These are phyloP conservation scores for Lipomyces kockii DNA, from an alignment of 805 yeast genomes.

Conservation along the genomic window DNA sequence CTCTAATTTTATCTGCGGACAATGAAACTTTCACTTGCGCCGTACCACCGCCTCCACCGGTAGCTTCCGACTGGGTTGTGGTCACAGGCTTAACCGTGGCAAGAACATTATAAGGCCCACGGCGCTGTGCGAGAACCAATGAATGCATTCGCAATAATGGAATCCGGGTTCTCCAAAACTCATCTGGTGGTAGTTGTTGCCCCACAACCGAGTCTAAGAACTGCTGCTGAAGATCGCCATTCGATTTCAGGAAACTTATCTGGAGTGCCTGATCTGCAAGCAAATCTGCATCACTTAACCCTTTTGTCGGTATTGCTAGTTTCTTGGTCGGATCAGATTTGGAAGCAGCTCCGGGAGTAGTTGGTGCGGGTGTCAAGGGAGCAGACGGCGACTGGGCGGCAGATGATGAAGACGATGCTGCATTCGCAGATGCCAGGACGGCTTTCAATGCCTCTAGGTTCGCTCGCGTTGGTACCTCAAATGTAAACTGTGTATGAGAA, in stretches of 20 bases:
- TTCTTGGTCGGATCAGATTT: constrained; percentile 29
- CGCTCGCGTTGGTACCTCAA: constrained; percentile 71
- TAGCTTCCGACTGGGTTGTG: constrained; percentile 85
- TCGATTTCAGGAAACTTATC: constrained; percentile 72
- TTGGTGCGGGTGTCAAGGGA: constrained; percentile 56
- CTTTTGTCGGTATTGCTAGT: constrained; percentile 42
- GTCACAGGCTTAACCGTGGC: constrained; percentile 83
- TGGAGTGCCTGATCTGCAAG: constrained; percentile 77
- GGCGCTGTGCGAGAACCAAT: constrained; percentile 76
- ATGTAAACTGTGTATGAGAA: constrained; percentile 46
- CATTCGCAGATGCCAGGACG: constrained; percentile 54
- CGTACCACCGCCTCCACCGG: constrained; percentile 20
- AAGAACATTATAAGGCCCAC: constrained; percentile 92
- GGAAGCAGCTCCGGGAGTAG: constrained; percentile 51
- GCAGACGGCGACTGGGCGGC: constrained; percentile 15
- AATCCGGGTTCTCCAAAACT: constrained; percentile 45
- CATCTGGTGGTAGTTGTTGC: constrained; percentile 63
- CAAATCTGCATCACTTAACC: constrained; percentile 59
- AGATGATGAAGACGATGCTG: constrained; percentile 10
- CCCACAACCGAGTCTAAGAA: constrained; percentile 90
- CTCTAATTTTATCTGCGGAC: constrained; percentile 86
- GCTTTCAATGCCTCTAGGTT: constrained; percentile 77
- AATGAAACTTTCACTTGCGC: constrained; percentile 85
- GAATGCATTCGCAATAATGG: constrained; percentile 85
- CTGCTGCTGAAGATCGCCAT: constrained; percentile 67